phyloP scores from a whole-genome alignment of 129 eudicot genomes.

The Chrysanthemum makinoi region DNA sequence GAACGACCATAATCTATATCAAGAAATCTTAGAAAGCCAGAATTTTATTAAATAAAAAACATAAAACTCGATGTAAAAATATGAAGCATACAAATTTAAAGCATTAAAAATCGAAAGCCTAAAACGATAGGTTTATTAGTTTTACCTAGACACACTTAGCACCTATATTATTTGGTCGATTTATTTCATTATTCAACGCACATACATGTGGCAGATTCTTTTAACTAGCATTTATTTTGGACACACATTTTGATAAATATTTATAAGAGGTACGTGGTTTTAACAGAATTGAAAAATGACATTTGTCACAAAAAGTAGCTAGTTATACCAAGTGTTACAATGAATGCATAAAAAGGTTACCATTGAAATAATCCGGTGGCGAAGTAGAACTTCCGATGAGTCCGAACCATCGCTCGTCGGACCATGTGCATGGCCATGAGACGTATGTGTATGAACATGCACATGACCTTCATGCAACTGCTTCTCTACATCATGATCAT shows the following conservation, averaged over 20 bases:
- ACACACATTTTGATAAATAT: background rate
- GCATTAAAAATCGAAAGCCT: too few species aligned
- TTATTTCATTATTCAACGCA: background rate
- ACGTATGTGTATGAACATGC: conserved; percentile 26
- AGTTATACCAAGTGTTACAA: background rate
- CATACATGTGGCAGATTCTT: background rate
- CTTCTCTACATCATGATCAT: conserved; percentile 23
- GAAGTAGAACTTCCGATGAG: too few species aligned
- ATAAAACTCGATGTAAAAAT: too few species aligned
- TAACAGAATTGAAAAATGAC: background rate
- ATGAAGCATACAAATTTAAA: too few species aligned
- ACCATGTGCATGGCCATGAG: conserved; percentile 36
- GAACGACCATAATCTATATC: too few species aligned
- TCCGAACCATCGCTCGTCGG: background rate
- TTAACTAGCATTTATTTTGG: background rate
- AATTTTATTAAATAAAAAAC: too few species aligned
- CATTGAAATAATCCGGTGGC: too few species aligned
- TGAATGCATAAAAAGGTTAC: background rate
- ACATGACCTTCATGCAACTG: conserved; percentile 8
- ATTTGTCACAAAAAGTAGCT: background rate
- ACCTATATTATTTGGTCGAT: too few species aligned
- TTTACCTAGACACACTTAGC: too few species aligned
- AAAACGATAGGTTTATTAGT: too few species aligned
- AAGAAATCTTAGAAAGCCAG: too few species aligned
- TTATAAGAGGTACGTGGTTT: background rate